Evolutionary conservation across 2,329 filamentous ascomycete genomes (phyloP).

Genomic region (Furcasterigmium sp.): DNA sequence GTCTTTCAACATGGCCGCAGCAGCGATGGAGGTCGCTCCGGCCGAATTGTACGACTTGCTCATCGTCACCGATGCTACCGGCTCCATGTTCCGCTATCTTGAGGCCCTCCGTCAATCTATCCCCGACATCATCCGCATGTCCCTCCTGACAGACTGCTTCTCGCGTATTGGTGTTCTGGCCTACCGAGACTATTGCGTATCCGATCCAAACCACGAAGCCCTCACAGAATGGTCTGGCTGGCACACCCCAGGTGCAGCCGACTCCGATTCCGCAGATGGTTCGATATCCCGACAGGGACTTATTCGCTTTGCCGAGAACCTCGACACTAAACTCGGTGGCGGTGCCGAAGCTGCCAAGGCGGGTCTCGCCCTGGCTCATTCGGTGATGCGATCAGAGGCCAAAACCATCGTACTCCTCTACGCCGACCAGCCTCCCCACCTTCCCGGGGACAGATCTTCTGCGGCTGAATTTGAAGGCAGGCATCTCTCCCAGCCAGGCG

Average conservation of each 20-base stretch:
- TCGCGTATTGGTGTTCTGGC: constrained; percentile 42
- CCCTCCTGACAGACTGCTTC: constrained; percentile 42
- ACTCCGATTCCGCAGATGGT: constrained; percentile 4
- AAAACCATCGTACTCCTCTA: constrained; percentile 45
- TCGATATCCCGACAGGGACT: constrained; percentile 25
- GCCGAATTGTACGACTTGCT: constrained; percentile 34
- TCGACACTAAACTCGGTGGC: constrained; percentile 26
- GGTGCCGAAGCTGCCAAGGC: constrained; percentile 45
- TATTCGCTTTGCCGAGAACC: constrained; percentile 24
- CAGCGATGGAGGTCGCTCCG: constrained; percentile 1
- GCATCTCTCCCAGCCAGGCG: constrained; percentile 1
- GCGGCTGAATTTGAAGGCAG: neutral
- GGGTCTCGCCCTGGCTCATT: constrained; percentile 38
- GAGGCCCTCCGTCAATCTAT: constrained; percentile 36
- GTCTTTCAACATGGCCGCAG: neutral
- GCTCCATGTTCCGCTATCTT: constrained; percentile 38
- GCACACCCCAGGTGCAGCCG: constrained; percentile 19
- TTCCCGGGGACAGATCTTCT: constrained; percentile 13
- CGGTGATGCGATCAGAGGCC: constrained; percentile 39
- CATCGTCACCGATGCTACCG: constrained; percentile 39
- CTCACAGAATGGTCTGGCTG: constrained; percentile 45
- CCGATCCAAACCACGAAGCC: constrained; percentile 10
- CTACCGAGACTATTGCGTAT: constrained; percentile 37
- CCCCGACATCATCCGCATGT: constrained; percentile 44
- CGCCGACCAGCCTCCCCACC: constrained; percentile 43